Conservation (phyloP, 2,329 filamentous ascomycete genomes). For the Curvularia sp. region DNA sequence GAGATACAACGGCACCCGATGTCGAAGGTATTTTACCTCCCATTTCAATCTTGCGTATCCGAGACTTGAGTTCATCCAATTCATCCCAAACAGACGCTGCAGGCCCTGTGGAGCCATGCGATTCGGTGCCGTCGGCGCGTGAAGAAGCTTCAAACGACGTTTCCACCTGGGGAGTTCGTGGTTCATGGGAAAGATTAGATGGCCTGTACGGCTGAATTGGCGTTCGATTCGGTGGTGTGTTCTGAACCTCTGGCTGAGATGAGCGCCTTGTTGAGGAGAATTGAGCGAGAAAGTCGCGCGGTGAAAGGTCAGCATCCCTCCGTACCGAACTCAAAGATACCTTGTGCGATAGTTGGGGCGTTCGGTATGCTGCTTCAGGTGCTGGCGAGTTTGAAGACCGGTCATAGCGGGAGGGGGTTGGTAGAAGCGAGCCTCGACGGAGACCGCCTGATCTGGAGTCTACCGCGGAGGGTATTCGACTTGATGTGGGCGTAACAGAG, state of each 20-base stretch:
- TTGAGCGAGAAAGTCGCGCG: slow-evolving; percentile 45
- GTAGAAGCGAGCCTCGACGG: slow-evolving; percentile 44
- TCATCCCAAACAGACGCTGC: slow-evolving; percentile 98
- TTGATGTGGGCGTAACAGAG: slow-evolving; percentile 36
- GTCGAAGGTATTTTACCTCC: slow-evolving; percentile 86
- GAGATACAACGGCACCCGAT: slow-evolving; percentile 72
- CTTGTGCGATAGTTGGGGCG: slow-evolving; percentile 43
- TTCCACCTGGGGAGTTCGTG: slow-evolving; percentile 37
- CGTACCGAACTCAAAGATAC: slow-evolving; percentile 36
- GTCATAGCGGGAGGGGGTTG: slow-evolving; percentile 37
- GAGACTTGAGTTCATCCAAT: slow-evolving; percentile 90
- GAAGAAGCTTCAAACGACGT: slow-evolving; percentile 38
- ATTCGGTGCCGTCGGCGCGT: slow-evolving; percentile 67
- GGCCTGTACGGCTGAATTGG: slow-evolving; percentile 45
- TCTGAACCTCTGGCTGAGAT: slow-evolving; percentile 41
- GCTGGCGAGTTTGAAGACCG: slow-evolving; percentile 40
- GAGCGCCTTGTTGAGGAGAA: slow-evolving; percentile 39
- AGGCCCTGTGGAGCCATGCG: slow-evolving; percentile 83
- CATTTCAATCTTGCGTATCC: slow-evolving; percentile 87
- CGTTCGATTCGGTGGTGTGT: slow-evolving; percentile 45
- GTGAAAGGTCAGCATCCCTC: slow-evolving; percentile 40
- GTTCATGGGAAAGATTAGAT: slow-evolving; percentile 44
- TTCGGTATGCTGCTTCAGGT: slow-evolving; percentile 30
- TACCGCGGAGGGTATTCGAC: slow-evolving; percentile 37
- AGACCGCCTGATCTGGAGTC: slow-evolving; percentile 37